phyloP scores from a whole-genome alignment of 2,329 filamentous ascomycete species.

The Dendryphion nanum region DNA sequence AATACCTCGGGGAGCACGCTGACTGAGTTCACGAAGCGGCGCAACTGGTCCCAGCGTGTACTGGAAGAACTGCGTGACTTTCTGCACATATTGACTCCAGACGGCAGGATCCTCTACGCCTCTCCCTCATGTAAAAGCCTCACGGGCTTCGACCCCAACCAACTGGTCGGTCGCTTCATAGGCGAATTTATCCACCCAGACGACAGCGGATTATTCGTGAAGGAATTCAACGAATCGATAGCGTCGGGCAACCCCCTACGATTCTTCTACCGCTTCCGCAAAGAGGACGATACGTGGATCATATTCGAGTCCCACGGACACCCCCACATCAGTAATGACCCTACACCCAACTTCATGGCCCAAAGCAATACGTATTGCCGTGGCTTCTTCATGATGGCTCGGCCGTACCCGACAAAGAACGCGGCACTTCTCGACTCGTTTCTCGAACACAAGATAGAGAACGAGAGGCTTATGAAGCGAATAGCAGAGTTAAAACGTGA shows the following conservation, averaged over 20 bases:
- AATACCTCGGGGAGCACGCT: slow-evolving; percentile 54
- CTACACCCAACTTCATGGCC: slow-evolving; percentile 57
- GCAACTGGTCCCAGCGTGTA: slow-evolving; percentile 84
- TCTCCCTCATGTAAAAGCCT: slow-evolving; percentile 74
- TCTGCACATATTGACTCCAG: slow-evolving; percentile 79
- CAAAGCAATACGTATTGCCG: slow-evolving; percentile 67
- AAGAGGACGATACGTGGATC: slow-evolving; percentile 68
- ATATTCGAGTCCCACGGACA: slow-evolving; percentile 94
- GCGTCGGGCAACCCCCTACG: slow-evolving; percentile 75
- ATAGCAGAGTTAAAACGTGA: slow-evolving; percentile 84
- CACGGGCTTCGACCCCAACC: slow-evolving; percentile 70
- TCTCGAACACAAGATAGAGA: slow-evolving; percentile 94
- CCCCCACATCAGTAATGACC: slow-evolving; percentile 75
- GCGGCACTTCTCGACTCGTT: slow-evolving; percentile 85
- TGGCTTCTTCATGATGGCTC: slow-evolving; percentile 90
- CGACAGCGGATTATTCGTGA: slow-evolving; percentile 77
- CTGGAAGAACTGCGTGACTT: slow-evolving; percentile 89
- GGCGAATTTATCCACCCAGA: slow-evolving; percentile 83
- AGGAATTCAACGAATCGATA: slow-evolving; percentile 87
- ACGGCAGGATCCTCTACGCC: slow-evolving; percentile 81
- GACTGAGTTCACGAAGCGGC: slow-evolving; percentile 64
- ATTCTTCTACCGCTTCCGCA: slow-evolving; percentile 82
- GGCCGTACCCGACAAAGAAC: slow-evolving; percentile 87
- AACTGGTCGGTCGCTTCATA: slow-evolving; percentile 73
- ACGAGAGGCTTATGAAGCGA: slow-evolving; percentile 78